Base-by-base conservation (phyloP, 2,329 filamentous ascomycete species). In the Gaeumannomyces tritici region DNA sequence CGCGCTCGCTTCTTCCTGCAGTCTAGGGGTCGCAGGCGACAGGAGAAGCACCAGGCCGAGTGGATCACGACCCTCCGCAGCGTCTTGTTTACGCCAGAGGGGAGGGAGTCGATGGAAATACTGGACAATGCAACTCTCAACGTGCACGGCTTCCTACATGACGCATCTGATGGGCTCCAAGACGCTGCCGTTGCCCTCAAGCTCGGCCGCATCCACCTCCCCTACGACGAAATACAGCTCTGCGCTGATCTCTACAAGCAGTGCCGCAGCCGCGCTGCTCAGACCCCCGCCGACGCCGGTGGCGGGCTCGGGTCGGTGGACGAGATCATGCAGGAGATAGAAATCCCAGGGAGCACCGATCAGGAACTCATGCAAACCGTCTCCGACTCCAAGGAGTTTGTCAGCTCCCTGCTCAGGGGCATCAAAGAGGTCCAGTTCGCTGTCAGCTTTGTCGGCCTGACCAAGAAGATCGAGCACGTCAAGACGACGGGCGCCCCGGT, bases 381-480 rank as follows among this genome's bases (percentile, higher is more conserved):
- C 0, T 93, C 93, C 0, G 93, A 97, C 70, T 96, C 92, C 0
- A 93, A 93, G 69, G 92, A 96, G 66, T 95, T 99, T 71, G 83
- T 93, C 62, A 90, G 89, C 72, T 97, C 95, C 1, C 88, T 97
- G 55, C 79, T 99, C 60, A 86, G 91, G 57, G 95, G 95, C 61
- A 91, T 99, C 67, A 96, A 97, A 72, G 95, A 99, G 73, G 89
- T 99, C 15, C 95, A 99, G 73, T 91, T 99, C 69, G 93, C 93
- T 0, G 85, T 98, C 71, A 93, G 93, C 74, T 95, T 93, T 73
- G 83, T 97, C 67, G 91, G 91, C 24, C 76, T 99, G 64, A 93
- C 91, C 27, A 95, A 92, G 73, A 88, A 87, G 69, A 82, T 97
- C 15, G 81, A 88, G 54, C 81, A 86, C 2, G 80, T 90, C 63